A percentile compares a stretch with the other conserved stretches of the same genome.
Evolutionary conservation across 2,329 filamentous ascomycete genomes (phyloP).

Genomic region (Hypoxylon rubiginosum): DNA sequence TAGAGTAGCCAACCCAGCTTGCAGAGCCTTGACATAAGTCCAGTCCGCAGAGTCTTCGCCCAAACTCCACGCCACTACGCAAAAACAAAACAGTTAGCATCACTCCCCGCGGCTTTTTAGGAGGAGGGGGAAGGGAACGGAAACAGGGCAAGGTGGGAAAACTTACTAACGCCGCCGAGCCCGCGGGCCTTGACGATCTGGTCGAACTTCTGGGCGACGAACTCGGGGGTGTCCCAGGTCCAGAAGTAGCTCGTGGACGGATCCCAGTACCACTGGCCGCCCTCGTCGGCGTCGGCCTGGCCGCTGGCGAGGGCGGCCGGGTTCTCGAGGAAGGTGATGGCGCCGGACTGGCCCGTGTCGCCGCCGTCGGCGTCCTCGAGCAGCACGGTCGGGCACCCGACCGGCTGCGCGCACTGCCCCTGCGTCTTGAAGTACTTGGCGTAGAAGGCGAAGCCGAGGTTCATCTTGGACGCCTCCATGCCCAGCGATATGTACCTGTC

Average conservation of each 20-base stretch:
- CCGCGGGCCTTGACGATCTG: slow-evolving; percentile 67
- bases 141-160: too few species aligned
- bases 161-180: slow-evolving; percentile 73
- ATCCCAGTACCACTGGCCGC: slow-evolving; percentile 80
- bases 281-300: slow-evolving; percentile 67
- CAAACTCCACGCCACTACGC: slow-evolving; percentile 44
- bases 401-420: slow-evolving; percentile 56
- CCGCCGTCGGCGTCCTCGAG: slow-evolving; percentile 71
- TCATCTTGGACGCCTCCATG: slow-evolving; percentile 65
- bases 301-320: slow-evolving; percentile 56
- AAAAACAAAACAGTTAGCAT: slow-evolving; percentile 27
- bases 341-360: slow-evolving; percentile 64
- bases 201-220: slow-evolving; percentile 73
- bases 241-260: slow-evolving; percentile 72
- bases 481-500: slow-evolving; percentile 71
- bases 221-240: slow-evolving; percentile 76
- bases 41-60: slow-evolving; percentile 38
- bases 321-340: slow-evolving; percentile 63
- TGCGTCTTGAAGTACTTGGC: slow-evolving; percentile 72
- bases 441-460: slow-evolving; percentile 76
- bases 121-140: not conserved
- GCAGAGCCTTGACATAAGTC: slow-evolving; percentile 42
- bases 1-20: slow-evolving; percentile 37
- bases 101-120: not conserved
- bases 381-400: slow-evolving; percentile 67